Percentiles rank a stretch among this genome's conserved stretches.
Evolutionary conservation across 805 yeast genomes (phyloP).

Genomic region (Jamesozyma hellenica): DNA sequence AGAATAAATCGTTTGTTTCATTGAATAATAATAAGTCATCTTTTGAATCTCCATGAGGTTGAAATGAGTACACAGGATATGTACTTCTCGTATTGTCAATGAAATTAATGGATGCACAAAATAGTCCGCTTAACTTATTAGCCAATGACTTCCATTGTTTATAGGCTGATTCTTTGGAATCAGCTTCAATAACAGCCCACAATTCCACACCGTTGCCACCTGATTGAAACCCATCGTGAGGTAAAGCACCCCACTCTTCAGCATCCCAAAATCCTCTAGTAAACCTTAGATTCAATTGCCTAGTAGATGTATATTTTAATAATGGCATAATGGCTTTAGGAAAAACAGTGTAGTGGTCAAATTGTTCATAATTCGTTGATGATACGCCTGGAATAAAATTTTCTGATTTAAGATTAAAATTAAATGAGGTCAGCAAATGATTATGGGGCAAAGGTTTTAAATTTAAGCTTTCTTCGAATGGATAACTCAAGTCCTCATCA

Average conservation of each 20-base stretch:
- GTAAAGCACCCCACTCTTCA: constrained; percentile 75
- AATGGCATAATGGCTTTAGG: constrained; percentile 79
- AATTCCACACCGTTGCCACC: constrained; percentile 96
- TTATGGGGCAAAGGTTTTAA: constrained; percentile 69
- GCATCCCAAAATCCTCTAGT: constrained; percentile 95
- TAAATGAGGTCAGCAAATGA: constrained; percentile 58
- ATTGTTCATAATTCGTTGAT: constrained; percentile 16
- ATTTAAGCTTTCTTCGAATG: constrained; percentile 51
- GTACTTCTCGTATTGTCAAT: constrained; percentile 74
- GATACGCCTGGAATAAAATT: constrained; percentile 23
- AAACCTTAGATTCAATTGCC: constrained; percentile 75
- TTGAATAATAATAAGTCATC: constrained; percentile 21
- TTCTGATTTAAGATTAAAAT: constrained; percentile 54
- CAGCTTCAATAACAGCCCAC: constrained; percentile 77
- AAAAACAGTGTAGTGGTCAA: constrained; percentile 53
- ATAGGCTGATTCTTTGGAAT: constrained; percentile 42
- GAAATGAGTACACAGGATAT: constrained; percentile 39
- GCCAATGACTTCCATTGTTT: constrained; percentile 61
- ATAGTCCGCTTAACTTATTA: constrained; percentile 75
- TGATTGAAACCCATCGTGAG: constrained; percentile 54
- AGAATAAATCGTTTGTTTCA: constrained; percentile 35
- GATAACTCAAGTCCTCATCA: constrained; percentile 24
- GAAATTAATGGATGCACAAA: constrained; percentile 90
- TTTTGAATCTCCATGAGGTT: constrained; percentile 12
- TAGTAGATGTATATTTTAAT: constrained; percentile 50